These are phyloP conservation scores for Obelidium mucronatum DNA, from an alignment of 192 early-diverging fungal species.

Conservation along the genomic window DNA sequence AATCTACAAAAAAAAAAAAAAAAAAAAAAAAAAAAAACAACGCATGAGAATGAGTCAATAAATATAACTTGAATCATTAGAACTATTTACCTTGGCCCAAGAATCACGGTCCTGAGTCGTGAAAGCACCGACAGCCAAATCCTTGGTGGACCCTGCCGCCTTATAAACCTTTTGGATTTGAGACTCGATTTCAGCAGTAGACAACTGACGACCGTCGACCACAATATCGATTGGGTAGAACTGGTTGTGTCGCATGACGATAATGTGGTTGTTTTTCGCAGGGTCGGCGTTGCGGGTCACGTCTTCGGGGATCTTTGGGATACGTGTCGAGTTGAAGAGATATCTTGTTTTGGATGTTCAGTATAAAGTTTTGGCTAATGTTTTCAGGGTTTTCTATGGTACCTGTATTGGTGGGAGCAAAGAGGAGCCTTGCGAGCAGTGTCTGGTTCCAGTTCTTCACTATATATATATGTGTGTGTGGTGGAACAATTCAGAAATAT, in stretches of 20 bases:
- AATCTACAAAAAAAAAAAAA: slow-evolving; percentile 15
- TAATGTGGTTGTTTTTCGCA: slow-evolving; percentile 78
- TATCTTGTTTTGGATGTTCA: slow-evolving; percentile 5
- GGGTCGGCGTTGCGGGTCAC: slow-evolving; percentile 77
- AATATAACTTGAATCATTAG: slow-evolving; percentile 36
- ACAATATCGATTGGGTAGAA: slow-evolving; percentile 82
- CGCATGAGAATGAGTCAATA: not conserved
- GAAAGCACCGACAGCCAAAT: slow-evolving; percentile 83
- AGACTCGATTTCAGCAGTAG: slow-evolving; percentile 81
- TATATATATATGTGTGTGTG: slow-evolving; percentile 14
- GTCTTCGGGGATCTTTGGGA: slow-evolving; percentile 88
- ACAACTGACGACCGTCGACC: slow-evolving; percentile 80
- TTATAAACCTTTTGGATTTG: slow-evolving; percentile 78
- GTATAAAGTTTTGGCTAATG: not conserved
- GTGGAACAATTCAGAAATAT: too few relatives aligned
- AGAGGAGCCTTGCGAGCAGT: slow-evolving; percentile 77
- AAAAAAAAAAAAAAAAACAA: too few relatives aligned
- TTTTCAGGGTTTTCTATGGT: slow-evolving; percentile 5
- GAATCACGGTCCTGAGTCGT: slow-evolving; percentile 94
- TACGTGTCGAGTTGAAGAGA: slow-evolving; percentile 96
- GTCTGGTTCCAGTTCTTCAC: slow-evolving; percentile 82
- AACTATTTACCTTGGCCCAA: slow-evolving; percentile 78
- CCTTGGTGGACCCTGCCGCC: slow-evolving; percentile 70
- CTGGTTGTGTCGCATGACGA: slow-evolving; percentile 90
- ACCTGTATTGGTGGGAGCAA: slow-evolving; percentile 93